Conservation (phyloP, 163 green algal species). For the Scenedesmus sp. region DNA sequence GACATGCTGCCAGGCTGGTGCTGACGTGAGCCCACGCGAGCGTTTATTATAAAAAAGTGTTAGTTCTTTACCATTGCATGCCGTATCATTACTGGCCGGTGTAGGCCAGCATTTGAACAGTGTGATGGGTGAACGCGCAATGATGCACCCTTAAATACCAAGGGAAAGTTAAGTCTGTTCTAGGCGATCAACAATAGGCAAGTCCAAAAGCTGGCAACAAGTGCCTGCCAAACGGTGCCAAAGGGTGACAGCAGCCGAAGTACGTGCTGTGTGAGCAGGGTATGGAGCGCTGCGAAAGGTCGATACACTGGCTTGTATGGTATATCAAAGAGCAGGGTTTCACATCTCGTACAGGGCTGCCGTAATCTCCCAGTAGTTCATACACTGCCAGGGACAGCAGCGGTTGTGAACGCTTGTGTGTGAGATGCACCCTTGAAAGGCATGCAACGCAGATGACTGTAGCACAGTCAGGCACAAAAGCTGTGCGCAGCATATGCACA, state of each 20-base stretch:
- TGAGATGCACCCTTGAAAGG: too few species aligned
- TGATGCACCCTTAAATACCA: neutral
- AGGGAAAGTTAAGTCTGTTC: neutral
- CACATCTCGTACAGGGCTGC: too few species aligned
- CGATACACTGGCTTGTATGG: too few species aligned
- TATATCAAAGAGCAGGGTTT: too few species aligned
- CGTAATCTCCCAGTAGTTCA: too few species aligned
- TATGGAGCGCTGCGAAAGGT: neutral
- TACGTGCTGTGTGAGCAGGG: constrained; percentile 1
- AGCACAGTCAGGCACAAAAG: too few species aligned
- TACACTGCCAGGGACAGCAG: too few species aligned
- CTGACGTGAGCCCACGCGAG: neutral
- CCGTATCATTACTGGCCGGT: neutral
- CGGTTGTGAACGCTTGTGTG: too few species aligned
- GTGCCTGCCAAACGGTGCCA: neutral
- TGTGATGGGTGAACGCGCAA: neutral
- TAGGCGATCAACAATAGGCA: neutral
- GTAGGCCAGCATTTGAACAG: neutral
- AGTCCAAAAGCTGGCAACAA: neutral
- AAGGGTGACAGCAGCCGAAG: neutral
- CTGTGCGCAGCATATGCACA: too few species aligned
- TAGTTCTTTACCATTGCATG: neutral
- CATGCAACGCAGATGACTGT: too few species aligned
- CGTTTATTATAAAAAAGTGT: neutral
- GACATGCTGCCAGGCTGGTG: constrained; percentile 4